These are phyloP conservation scores for Naganishia cerealis DNA, from an alignment of 1,284 basidiomycete species.

Conservation along the genomic window DNA sequence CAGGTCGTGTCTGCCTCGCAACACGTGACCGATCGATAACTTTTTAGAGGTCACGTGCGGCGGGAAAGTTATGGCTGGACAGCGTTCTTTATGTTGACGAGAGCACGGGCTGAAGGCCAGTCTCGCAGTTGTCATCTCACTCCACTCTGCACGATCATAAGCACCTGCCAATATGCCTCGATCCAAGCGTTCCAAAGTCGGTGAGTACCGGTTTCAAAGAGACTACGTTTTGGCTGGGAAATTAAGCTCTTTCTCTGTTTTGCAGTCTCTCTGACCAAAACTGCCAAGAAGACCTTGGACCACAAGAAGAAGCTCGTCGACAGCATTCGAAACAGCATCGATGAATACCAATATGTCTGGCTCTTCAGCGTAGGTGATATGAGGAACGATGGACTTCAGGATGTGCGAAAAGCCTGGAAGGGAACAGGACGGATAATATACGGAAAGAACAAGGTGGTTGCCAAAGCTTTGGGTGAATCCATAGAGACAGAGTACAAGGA, in stretches of 20 bases:
- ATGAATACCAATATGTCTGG: slow-evolving; percentile 93
- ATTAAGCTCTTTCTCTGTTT: neutral
- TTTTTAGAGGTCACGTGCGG: slow-evolving; percentile 25
- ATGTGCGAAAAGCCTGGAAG: slow-evolving; percentile 89
- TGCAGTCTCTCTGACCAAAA: slow-evolving; percentile 59
- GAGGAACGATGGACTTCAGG: slow-evolving; percentile 91
- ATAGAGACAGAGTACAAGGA: slow-evolving; percentile 80
- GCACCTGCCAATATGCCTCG: slow-evolving; percentile 66
- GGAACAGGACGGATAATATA: slow-evolving; percentile 89
- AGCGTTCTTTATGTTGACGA: slow-evolving; percentile 3
- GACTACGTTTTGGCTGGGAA: neutral
- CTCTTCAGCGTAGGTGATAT: slow-evolving; percentile 91
- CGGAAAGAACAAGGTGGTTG: slow-evolving; percentile 88
- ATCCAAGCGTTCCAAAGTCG: slow-evolving; percentile 81
- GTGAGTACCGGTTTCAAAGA: slow-evolving; percentile 55
- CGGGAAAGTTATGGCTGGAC: slow-evolving; percentile 15
- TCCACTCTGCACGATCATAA: neutral
- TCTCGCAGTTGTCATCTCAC: neutral
- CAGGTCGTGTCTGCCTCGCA: neutral
- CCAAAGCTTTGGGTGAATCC: slow-evolving; percentile 87
- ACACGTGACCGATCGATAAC: slow-evolving; percentile 18
- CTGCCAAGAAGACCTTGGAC: slow-evolving; percentile 59
- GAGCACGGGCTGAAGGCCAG: neutral
- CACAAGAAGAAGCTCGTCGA: slow-evolving; percentile 81
- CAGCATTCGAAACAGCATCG: slow-evolving; percentile 65